Percentiles rank a stretch among this genome's conserved stretches.
Conservation (phyloP, 345 rosid genomes). For the Eucalyptus paniculata region DNA sequence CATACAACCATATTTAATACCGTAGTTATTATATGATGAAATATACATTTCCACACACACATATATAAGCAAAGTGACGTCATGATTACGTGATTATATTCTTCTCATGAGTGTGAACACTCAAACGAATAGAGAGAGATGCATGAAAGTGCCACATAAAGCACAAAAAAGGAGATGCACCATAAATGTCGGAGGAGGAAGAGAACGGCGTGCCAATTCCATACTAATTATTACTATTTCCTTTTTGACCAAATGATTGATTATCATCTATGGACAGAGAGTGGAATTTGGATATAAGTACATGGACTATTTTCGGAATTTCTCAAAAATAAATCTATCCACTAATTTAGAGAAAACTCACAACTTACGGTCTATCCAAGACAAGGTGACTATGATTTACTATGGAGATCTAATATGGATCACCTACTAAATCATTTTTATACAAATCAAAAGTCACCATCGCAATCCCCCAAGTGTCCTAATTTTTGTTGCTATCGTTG, state of each 20-base stretch:
- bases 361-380: not conserved
- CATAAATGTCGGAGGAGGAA: not conserved
- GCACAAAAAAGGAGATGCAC: not conserved
- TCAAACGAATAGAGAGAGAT: not conserved
- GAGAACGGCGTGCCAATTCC: not conserved
- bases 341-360: not conserved
- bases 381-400: not conserved
- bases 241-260: not conserved
- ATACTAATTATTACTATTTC: not conserved
- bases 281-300: not conserved
- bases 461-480: not conserved
- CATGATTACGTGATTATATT: not conserved
- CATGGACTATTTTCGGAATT: not conserved
- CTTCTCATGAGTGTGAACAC: not conserved
- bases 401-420: not conserved
- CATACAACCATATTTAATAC: not conserved
- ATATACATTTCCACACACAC: not conserved
- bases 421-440: not conserved
- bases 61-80: not conserved
- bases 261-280: not conserved
- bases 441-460: not conserved
- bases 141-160: not conserved
- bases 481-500: not conserved
- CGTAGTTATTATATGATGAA: not conserved
- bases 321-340: not conserved